These are phyloP conservation scores for Ploettnerulaceae sp. DNA, from an alignment of 2,329 filamentous ascomycete genomes.

Conservation along the genomic window DNA sequence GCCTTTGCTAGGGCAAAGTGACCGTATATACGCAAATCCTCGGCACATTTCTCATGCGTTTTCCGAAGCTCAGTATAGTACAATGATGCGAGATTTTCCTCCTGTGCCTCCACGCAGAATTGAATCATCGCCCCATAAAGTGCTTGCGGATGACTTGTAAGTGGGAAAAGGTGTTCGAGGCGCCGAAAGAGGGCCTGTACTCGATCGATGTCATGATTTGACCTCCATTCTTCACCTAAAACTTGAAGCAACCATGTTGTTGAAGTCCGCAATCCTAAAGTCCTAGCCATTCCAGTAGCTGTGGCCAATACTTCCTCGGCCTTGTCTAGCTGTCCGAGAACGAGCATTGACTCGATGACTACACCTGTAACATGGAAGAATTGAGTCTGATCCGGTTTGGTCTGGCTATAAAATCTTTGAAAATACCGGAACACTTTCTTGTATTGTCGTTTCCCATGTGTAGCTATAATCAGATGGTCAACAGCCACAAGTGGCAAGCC, in stretches of 20 bases:
- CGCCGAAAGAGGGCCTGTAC: slow-evolving; percentile 27
- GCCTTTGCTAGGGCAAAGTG: slow-evolving; percentile 33
- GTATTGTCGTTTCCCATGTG: slow-evolving; percentile 19
- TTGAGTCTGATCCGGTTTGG: slow-evolving; percentile 16
- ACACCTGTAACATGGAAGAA: slow-evolving; percentile 18
- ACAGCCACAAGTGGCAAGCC: slow-evolving; percentile 5
- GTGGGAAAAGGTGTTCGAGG: slow-evolving; percentile 16
- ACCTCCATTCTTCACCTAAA: slow-evolving; percentile 29
- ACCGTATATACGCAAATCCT: slow-evolving; percentile 27
- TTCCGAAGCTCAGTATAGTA: slow-evolving; percentile 23
- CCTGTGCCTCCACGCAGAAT: slow-evolving; percentile 30
- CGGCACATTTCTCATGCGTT: slow-evolving; percentile 4
- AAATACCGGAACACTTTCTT: slow-evolving; percentile 20
- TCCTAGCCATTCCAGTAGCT: slow-evolving; percentile 21
- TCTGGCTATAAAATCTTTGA: slow-evolving; percentile 19
- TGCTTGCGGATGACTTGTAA: slow-evolving; percentile 22
- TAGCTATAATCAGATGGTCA: slow-evolving; percentile 24
- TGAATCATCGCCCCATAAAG: slow-evolving; percentile 31
- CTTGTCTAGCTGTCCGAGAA: slow-evolving; percentile 14
- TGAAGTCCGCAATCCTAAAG: slow-evolving; percentile 15
- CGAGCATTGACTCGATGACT: slow-evolving; percentile 25
- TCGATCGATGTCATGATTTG: slow-evolving; percentile 21
- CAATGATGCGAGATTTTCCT: slow-evolving; percentile 20
- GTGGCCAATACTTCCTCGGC: slow-evolving; percentile 25
- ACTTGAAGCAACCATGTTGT: slow-evolving; percentile 28